These are phyloP conservation scores for Stropharia rugosoannulata DNA, from an alignment of 768 basidiomycete species.

Conservation along the genomic window DNA sequence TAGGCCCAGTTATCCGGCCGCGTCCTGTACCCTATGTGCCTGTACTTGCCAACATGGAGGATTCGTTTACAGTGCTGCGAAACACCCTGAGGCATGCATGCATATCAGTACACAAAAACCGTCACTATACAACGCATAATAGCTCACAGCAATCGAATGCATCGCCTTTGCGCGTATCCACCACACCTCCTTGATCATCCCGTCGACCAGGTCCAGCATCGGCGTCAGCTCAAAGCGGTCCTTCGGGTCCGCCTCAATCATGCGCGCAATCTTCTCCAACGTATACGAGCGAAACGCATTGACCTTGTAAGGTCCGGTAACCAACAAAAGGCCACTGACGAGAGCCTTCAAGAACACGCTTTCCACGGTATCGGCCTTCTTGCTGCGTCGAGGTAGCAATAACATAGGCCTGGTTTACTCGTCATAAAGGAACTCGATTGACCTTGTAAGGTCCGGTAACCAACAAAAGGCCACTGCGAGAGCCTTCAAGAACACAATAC, in stretches of 20 bases:
- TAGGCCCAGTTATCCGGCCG: slow-evolving; percentile 15
- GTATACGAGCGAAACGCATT: slow-evolving; percentile 41
- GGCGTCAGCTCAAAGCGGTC: slow-evolving; percentile 21
- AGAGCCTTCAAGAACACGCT: slow-evolving; percentile 99
- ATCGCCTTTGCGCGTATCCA: slow-evolving; percentile 25
- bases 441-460: slow-evolving; percentile 98
- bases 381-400: slow-evolving; percentile 99
- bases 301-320: slow-evolving; percentile 96
- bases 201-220: slow-evolving; percentile 22
- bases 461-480: slow-evolving; percentile 88
- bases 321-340: slow-evolving; percentile 86
- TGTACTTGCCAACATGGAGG: slow-evolving; percentile 14
- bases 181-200: slow-evolving; percentile 14
- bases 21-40: slow-evolving; percentile 13
- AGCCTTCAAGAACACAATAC: slow-evolving; percentile 98
- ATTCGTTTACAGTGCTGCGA: slow-evolving; percentile 15
- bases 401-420: slow-evolving; percentile 98
- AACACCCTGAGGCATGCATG: slow-evolving; percentile 12
- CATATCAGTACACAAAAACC: not conserved
- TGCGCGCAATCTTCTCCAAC: slow-evolving; percentile 12
- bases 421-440: slow-evolving; percentile 96
- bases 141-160: slow-evolving; percentile 24
- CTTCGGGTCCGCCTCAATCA: slow-evolving; percentile 14
- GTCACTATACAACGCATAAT: not conserved
- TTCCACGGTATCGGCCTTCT: slow-evolving; percentile 98